Evolutionary conservation across 306 rosid species (phyloP).

Genomic region (Fragaria nilgerrensis): DNA sequence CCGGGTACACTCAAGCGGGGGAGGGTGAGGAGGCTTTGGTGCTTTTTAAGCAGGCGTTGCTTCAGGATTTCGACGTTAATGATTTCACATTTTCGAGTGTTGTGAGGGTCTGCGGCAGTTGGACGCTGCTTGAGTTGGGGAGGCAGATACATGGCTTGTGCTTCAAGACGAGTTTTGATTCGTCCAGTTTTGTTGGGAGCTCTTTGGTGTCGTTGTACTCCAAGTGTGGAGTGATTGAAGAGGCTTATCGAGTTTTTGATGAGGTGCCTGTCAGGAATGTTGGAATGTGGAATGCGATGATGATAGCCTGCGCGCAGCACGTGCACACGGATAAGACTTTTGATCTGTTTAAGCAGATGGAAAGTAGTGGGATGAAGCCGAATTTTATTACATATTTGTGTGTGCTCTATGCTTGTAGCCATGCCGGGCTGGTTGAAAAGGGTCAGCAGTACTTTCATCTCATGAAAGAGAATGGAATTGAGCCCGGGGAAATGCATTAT

Average conservation of each 20-base stretch:
- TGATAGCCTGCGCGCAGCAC: constrained; percentile 81
- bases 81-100: constrained; percentile 85
- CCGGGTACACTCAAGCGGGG: constrained; percentile 62
- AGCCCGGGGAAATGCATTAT: constrained; percentile 71
- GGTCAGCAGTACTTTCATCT: constrained; percentile 51
- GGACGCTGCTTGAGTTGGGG: constrained; percentile 71
- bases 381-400: constrained; percentile 82
- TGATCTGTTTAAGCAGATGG: constrained; percentile 55
- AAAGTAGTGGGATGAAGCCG: constrained; percentile 57
- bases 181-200: constrained; percentile 75
- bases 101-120: constrained; percentile 58
- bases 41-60: constrained; percentile 57
- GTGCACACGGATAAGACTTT: constrained; percentile 55
- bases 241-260: constrained; percentile 58
- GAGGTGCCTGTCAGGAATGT: constrained; percentile 61
- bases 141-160: constrained; percentile 67
- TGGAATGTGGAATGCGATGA: constrained; percentile 93
- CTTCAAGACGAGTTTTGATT: constrained; percentile 66
- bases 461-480: constrained; percentile 70
- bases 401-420: constrained; percentile 84
- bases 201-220: constrained; percentile 74
- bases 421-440: constrained; percentile 73
- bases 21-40: constrained; percentile 61
- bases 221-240: constrained; percentile 72
- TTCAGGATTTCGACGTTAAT: constrained; percentile 47